Conservation (phyloP, 768 basidiomycete species). For the Suillus placidus region DNA sequence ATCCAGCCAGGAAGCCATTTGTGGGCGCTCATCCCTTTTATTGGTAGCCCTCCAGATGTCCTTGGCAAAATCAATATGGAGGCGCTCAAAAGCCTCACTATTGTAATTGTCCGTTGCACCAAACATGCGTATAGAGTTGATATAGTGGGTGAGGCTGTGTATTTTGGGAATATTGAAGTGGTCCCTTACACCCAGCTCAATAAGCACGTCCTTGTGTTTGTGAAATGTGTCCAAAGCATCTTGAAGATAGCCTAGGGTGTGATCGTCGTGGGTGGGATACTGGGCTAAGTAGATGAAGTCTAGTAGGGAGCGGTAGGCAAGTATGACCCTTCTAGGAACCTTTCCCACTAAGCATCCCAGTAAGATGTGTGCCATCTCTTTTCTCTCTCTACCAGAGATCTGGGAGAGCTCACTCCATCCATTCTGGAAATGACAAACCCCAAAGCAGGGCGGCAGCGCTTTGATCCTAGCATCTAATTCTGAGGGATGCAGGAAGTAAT, state of each 20-base stretch:
- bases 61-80: slow-evolving; percentile 45
- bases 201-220: background rate
- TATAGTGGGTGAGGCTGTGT: slow-evolving; percentile 15
- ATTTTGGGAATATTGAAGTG: slow-evolving; percentile 19
- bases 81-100: slow-evolving; percentile 29
- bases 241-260: slow-evolving; percentile 27
- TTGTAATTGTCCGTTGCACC: slow-evolving; percentile 45
- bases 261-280: slow-evolving; percentile 34
- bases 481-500: too few relatives aligned
- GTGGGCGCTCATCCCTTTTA: slow-evolving; percentile 34
- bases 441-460: too few relatives aligned
- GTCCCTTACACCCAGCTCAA: background rate
- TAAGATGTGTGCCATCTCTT: slow-evolving; percentile 13
- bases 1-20: slow-evolving; percentile 33
- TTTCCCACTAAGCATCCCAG: slow-evolving; percentile 15
- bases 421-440: background rate
- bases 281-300: slow-evolving; percentile 45
- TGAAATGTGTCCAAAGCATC: slow-evolving; percentile 14
- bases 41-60: slow-evolving; percentile 40
- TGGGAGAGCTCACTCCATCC: background rate
- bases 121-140: slow-evolving; percentile 15
- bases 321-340: too few relatives aligned
- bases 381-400: background rate
- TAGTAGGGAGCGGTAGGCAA: slow-evolving; percentile 21
- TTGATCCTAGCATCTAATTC: too few relatives aligned